Conservation (phyloP, 2,329 filamentous ascomycete species). For the Blastomyces percursus region DNA sequence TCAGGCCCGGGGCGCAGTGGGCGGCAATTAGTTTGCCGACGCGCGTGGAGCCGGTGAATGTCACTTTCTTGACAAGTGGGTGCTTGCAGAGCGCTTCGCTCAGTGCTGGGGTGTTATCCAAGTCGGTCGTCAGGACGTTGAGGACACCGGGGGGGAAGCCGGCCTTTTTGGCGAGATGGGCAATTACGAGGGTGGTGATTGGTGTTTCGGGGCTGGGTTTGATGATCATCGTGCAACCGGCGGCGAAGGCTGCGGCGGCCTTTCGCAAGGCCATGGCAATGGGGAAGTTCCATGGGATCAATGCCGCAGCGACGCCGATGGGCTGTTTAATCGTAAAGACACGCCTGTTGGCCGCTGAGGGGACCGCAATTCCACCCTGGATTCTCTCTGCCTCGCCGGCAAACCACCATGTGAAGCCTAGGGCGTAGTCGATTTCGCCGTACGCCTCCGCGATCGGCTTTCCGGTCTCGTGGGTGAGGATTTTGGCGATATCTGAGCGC, state of each 20-base stretch:
- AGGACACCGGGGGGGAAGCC: slow-evolving; percentile 27
- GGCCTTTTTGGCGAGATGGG: slow-evolving; percentile 25
- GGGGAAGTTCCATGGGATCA: slow-evolving; percentile 86
- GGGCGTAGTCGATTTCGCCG: slow-evolving; percentile 61
- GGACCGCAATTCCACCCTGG: slow-evolving; percentile 65
- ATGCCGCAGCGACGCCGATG: slow-evolving; percentile 69
- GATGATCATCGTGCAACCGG: slow-evolving; percentile 30
- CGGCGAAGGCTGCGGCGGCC: slow-evolving; percentile 27
- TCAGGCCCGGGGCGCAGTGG: slow-evolving; percentile 28
- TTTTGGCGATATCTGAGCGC: slow-evolving; percentile 59
- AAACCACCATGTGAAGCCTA: slow-evolving; percentile 72
- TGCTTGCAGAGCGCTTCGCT: slow-evolving; percentile 25
- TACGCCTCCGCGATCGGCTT: slow-evolving; percentile 68
- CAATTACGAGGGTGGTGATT: slow-evolving; percentile 24
- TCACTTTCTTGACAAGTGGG: slow-evolving; percentile 24
- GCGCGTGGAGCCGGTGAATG: slow-evolving; percentile 27
- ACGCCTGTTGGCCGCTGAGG: slow-evolving; percentile 59
- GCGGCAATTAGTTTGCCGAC: slow-evolving; percentile 26
- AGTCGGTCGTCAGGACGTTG: slow-evolving; percentile 26
- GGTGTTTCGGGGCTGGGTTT: slow-evolving; percentile 31
- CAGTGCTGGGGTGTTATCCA: slow-evolving; percentile 23
- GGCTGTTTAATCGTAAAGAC: slow-evolving; percentile 73
- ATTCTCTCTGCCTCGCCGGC: slow-evolving; percentile 63
- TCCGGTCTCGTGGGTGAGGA: slow-evolving; percentile 86
- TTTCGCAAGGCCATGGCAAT: slow-evolving; percentile 54